Percentiles rank a stretch among this genome's conserved stretches.
Conservation (phyloP, 495 filamentous ascomycete species). For the Chaetomium fimeti region DNA sequence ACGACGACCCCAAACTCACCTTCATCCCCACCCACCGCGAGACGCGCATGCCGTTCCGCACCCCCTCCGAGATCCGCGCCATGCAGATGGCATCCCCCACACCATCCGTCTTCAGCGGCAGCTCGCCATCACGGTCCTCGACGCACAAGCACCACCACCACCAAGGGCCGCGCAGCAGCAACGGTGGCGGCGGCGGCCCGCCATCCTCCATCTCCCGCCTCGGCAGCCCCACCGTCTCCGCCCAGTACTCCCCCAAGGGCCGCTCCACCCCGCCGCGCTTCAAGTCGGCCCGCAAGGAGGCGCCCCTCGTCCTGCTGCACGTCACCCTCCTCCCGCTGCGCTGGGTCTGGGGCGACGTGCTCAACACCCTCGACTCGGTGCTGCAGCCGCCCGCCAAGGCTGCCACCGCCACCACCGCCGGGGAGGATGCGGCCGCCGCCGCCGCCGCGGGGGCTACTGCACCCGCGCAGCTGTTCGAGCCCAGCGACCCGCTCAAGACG, state of each 20-base stretch:
- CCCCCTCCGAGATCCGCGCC: conserved; percentile 70
- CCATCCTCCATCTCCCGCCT: conserved; percentile 32
- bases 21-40: conserved; percentile 43
- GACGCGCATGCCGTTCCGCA: conserved; percentile 48
- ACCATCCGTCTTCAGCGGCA: conserved; percentile 45
- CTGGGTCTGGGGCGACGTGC: conserved; percentile 63
- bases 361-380: conserved; percentile 41
- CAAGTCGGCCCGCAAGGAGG: conserved; percentile 43
- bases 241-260: conserved; percentile 57
- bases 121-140: conserved; percentile 43
- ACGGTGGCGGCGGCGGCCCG: no score
- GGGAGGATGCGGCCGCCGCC: no score
- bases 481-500: conserved; percentile 55
- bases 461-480: conserved; percentile 30
- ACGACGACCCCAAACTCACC: conserved; percentile 30
- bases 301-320: conserved; percentile 82
- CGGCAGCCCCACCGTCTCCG: conserved; percentile 45
- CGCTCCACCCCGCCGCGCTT: conserved; percentile 55
- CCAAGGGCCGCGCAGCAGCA: no score
- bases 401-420: conserved; percentile 1
- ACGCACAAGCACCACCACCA: no score
- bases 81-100: conserved; percentile 76
- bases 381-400: conserved; percentile 19
- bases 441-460: no score
- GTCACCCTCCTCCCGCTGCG: conserved; percentile 75